These are phyloP conservation scores for Kwoniella newhampshirensis DNA, from an alignment of 768 basidiomycete genomes.

Conservation along the genomic window DNA sequence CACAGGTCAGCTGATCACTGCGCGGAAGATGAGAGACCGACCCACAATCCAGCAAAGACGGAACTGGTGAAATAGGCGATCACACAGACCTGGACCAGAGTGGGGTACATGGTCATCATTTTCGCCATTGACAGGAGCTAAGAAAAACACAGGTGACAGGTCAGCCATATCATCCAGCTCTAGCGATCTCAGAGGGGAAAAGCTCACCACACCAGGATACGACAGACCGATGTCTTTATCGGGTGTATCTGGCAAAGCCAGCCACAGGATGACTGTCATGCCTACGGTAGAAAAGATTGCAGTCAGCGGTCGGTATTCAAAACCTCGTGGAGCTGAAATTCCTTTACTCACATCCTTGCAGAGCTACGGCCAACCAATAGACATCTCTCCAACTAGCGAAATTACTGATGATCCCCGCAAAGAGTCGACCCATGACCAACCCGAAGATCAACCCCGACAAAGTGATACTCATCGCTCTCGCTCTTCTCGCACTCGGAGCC, in stretches of 20 bases:
- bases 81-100: constrained; percentile 65
- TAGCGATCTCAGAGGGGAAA: not conserved
- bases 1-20: constrained; percentile 17
- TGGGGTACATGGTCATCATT: constrained; percentile 72
- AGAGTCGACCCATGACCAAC: constrained; percentile 42
- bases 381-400: constrained; percentile 71
- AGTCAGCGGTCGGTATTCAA: not conserved
- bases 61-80: constrained; percentile 60
- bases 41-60: constrained; percentile 45
- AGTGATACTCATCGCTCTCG: constrained; percentile 69
- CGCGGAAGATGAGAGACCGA: no score
- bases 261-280: constrained; percentile 59
- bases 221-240: constrained; percentile 63
- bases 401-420: constrained; percentile 63
- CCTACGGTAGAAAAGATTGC: not conserved
- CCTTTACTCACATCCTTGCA: constrained; percentile 57
- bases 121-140: constrained; percentile 67
- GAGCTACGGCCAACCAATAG: constrained; percentile 73
- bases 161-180: not conserved
- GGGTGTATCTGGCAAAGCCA: constrained; percentile 78
- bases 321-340: not conserved
- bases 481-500: constrained; percentile 70
- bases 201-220: constrained; percentile 60
- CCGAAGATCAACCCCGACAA: constrained; percentile 48
- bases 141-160: not conserved